These are phyloP conservation scores for Piper betle DNA, from an alignment of 164 flowering plant genomes.

Conservation along the genomic window DNA sequence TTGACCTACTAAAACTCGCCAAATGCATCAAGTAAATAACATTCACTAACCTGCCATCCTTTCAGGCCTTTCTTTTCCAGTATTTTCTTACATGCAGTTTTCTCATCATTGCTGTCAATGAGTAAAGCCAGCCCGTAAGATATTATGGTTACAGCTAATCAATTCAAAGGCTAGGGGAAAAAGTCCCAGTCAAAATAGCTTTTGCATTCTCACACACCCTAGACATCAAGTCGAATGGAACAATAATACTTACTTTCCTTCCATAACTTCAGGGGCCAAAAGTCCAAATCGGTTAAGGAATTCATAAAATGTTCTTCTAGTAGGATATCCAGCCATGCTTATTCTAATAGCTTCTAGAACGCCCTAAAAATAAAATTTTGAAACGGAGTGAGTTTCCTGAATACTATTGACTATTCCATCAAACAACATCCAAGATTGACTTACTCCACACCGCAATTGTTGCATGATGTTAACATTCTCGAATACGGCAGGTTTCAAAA, in stretches of 20 bases:
- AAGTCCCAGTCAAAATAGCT: no score
- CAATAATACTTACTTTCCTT: conserved; percentile 37
- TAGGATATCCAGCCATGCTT: conserved; percentile 86
- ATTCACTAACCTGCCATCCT: conserved; percentile 60
- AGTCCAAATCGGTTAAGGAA: conserved; percentile 54
- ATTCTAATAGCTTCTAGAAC: conserved; percentile 88
- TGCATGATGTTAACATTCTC: conserved; percentile 65
- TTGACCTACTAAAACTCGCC: background rate
- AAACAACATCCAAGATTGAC: conserved; percentile 13
- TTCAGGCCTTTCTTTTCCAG: conserved; percentile 51
- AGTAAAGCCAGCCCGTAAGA: conserved; percentile 2
- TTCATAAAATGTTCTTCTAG: conserved; percentile 57
- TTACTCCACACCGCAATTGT: conserved; percentile 84
- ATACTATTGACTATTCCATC: no score
- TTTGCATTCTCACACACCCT: background rate
- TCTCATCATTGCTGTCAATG: conserved; percentile 59
- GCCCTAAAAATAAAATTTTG: conserved; percentile 37
- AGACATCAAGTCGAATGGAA: background rate
- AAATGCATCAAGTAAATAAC: background rate
- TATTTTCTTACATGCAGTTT: conserved; percentile 54
- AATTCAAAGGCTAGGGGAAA: background rate
- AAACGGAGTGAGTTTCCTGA: conserved; percentile 2
- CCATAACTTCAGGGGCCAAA: conserved; percentile 57
- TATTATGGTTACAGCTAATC: background rate
- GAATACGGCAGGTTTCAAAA: conserved; percentile 51